A percentile compares a stretch with the other conserved stretches of the same genome.
Evolutionary conservation across 2,329 filamentous ascomycete species (phyloP).

Genomic region (Pyrenophora teres): DNA sequence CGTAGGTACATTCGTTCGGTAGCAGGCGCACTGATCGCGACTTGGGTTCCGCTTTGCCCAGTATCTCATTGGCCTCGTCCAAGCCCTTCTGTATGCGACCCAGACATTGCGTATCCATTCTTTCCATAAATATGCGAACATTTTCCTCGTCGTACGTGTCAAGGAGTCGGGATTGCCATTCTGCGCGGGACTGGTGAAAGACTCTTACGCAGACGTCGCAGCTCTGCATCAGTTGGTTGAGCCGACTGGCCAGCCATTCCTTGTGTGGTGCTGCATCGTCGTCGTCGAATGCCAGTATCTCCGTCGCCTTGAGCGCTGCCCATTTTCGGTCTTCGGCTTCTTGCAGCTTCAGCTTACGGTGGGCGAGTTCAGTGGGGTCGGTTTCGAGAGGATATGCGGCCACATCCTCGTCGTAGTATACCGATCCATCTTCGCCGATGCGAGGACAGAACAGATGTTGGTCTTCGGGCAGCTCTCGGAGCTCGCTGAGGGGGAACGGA

Average conservation of each 20-base stretch:
- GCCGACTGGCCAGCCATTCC: constrained; percentile 46
- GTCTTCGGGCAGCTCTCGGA: constrained; percentile 44
- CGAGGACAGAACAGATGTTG: constrained; percentile 58
- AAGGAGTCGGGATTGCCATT: constrained; percentile 49
- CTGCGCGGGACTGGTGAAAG: constrained; percentile 52
- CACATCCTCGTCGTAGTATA: constrained; percentile 55
- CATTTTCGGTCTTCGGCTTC: constrained; percentile 49
- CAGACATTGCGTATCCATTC: constrained; percentile 53
- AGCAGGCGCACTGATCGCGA: constrained; percentile 57
- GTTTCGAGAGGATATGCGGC: constrained; percentile 37
- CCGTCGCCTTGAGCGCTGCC: constrained; percentile 49
- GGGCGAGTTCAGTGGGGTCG: constrained; percentile 25
- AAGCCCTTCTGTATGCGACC: constrained; percentile 52
- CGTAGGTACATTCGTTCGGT: constrained; percentile 68
- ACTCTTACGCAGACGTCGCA: constrained; percentile 58
- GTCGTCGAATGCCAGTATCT: constrained; percentile 56
- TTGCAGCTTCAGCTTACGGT: constrained; percentile 42
- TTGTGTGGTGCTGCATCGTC: constrained; percentile 52
- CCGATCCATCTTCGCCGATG: constrained; percentile 36
- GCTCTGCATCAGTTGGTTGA: constrained; percentile 50
- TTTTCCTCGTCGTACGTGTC: constrained; percentile 53
- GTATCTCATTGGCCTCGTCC: constrained; percentile 47
- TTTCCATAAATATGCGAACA: constrained; percentile 50
- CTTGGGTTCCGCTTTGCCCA: constrained; percentile 54
- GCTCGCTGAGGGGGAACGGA: constrained; percentile 35